These are phyloP conservation scores for Aurantiochytrium sp. DNA, from an alignment of 108 stramenopile genomes.

Conservation along the genomic window DNA sequence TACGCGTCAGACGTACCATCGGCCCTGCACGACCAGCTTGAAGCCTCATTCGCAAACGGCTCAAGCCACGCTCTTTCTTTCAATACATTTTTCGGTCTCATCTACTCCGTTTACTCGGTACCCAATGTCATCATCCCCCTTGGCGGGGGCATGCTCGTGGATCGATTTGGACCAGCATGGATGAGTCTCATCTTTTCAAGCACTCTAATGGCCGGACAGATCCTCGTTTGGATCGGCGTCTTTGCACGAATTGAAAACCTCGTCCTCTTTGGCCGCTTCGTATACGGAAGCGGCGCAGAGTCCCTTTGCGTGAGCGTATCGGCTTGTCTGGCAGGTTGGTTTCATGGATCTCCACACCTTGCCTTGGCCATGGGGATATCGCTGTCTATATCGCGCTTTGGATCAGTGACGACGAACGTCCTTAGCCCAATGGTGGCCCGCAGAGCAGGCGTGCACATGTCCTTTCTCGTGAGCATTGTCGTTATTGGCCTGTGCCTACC, in stretches of 20 bases:
- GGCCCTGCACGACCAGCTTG: not conserved
- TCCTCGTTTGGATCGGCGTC: constrained; percentile 47
- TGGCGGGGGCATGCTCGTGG: constrained; percentile 54
- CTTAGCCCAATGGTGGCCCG: constrained; percentile 46
- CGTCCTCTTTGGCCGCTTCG: constrained; percentile 51
- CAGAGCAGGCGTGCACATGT: constrained; percentile 18
- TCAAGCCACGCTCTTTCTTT: not conserved
- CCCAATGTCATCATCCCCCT: constrained; percentile 58
- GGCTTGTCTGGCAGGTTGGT: constrained; percentile 57
- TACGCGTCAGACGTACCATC: not conserved
- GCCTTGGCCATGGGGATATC: constrained; percentile 59
- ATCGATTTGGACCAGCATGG: constrained; percentile 13
- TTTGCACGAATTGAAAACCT: constrained; percentile 7
- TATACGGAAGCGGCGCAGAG: constrained; percentile 63
- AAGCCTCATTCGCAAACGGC: not conserved
- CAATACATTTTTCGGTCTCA: constrained; percentile 42
- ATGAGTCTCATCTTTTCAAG: constrained; percentile 26
- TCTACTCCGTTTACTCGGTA: constrained; percentile 58
- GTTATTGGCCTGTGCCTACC: constrained; percentile 15
- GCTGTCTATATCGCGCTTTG: constrained; percentile 46
- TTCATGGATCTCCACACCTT: constrained; percentile 43
- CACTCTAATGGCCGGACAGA: constrained; percentile 37
- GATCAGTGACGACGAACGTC: constrained; percentile 53
- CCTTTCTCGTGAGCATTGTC: constrained; percentile 46
- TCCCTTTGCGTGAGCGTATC: constrained; percentile 49